Evolutionary conservation across 1,284 basidiomycete species (phyloP).

Genomic region (Porogramme epimiltina): DNA sequence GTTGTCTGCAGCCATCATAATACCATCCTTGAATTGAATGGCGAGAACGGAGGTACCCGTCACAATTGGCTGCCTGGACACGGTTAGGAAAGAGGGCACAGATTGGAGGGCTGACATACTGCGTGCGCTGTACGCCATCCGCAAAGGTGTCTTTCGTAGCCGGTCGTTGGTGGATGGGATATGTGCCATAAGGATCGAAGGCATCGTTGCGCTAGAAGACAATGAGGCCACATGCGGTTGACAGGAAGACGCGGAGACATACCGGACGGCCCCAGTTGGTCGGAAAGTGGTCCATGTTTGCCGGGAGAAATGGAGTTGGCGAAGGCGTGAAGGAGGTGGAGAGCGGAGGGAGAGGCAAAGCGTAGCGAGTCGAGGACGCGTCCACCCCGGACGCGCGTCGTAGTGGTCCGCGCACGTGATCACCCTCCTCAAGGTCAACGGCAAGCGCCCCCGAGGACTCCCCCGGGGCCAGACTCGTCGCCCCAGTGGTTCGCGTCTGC

Average conservation of each 20-base stretch:
- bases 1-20: constrained; percentile 99
- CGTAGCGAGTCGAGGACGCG: constrained; percentile 8
- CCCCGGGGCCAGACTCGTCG: no score
- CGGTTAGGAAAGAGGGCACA: constrained; percentile 2
- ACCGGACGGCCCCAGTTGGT: constrained; percentile 81
- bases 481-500: no score
- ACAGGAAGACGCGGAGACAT: constrained; percentile 28
- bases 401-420: constrained; percentile 14
- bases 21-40: constrained; percentile 92
- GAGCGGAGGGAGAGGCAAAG: constrained; percentile 5
- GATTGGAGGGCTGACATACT: constrained; percentile 47
- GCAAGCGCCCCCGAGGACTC: no score
- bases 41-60: constrained; percentile 96
- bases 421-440: no score
- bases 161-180: constrained; percentile 66
- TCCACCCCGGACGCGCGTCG: constrained; percentile 16
- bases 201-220: constrained; percentile 64
- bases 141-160: constrained; percentile 57
- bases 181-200: constrained; percentile 73
- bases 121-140: constrained; percentile 73
- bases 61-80: constrained; percentile 85
- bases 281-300: constrained; percentile 77
- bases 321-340: no score
- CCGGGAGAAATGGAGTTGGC: not conserved
- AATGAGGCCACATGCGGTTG: not conserved